These are phyloP conservation scores for Neophaeococcomyces aloes DNA, from an alignment of 2,329 filamentous ascomycete species.

Conservation along the genomic window DNA sequence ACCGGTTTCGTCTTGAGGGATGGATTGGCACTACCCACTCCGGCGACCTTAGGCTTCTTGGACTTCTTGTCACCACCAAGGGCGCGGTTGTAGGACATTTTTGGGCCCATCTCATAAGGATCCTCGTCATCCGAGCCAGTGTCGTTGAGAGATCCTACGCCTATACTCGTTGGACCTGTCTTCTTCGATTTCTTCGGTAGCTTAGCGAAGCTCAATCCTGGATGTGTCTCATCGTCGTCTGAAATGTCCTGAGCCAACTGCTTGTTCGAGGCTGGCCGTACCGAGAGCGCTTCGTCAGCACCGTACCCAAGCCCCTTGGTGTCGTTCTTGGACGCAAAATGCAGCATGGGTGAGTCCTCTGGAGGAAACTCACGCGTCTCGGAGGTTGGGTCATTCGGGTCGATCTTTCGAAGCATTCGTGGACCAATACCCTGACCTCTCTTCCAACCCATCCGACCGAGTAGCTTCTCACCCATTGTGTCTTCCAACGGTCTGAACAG, in stretches of 20 bases:
- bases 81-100: slow-evolving; percentile 73
- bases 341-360: slow-evolving; percentile 59
- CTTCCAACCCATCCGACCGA: slow-evolving; percentile 92
- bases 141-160: slow-evolving; percentile 81
- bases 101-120: slow-evolving; percentile 82
- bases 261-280: background rate
- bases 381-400: slow-evolving; percentile 29
- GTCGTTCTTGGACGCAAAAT: slow-evolving; percentile 36
- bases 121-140: slow-evolving; percentile 93
- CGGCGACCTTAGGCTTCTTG: slow-evolving; percentile 46
- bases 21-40: slow-evolving; percentile 41
- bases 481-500: slow-evolving; percentile 64
- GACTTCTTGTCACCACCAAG: slow-evolving; percentile 77
- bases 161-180: slow-evolving; percentile 58
- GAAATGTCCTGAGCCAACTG: slow-evolving; percentile 23
- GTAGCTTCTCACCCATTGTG: slow-evolving; percentile 73
- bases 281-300: slow-evolving; percentile 25
- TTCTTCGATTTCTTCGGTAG: slow-evolving; percentile 43
- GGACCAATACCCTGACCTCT: slow-evolving; percentile 88
- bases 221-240: slow-evolving; percentile 27
- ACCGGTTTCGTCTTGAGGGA: too few relatives aligned
- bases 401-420: slow-evolving; percentile 63
- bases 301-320: slow-evolving; percentile 38
- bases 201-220: slow-evolving; percentile 25
- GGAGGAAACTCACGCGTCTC: slow-evolving; percentile 72